These are phyloP conservation scores for Agrocybe chaxingu DNA, from an alignment of 768 basidiomycete species.

Conservation along the genomic window DNA sequence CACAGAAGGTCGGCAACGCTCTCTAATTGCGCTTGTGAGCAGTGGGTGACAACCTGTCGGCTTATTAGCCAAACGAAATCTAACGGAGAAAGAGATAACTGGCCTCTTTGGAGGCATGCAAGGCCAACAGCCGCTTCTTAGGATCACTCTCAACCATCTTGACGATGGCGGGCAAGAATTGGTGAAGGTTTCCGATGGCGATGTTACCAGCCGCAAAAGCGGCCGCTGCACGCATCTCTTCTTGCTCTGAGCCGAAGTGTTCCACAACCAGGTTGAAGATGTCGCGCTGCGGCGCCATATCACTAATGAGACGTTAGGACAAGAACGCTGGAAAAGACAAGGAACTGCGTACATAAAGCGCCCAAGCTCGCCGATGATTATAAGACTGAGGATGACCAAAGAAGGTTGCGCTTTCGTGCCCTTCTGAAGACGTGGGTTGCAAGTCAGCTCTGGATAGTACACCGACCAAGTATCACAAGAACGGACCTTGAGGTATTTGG, in stretches of 20 bases:
- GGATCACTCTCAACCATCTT: conserved; percentile 71
- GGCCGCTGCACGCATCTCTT: conserved; percentile 86
- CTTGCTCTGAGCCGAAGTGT: conserved; percentile 73
- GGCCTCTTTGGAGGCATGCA: conserved; percentile 94
- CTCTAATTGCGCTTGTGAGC: conserved; percentile 80
- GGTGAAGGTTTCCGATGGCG: conserved; percentile 86
- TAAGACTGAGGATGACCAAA: conserved; percentile 75
- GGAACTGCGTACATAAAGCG: conserved; percentile 64
- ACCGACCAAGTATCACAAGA: not conserved
- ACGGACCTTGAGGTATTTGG: conserved; percentile 73
- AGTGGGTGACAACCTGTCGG: conserved; percentile 84
- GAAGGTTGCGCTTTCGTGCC: conserved; percentile 62
- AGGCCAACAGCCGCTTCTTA: conserved; percentile 77
- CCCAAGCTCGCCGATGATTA: conserved; percentile 92
- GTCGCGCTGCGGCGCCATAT: conserved; percentile 80
- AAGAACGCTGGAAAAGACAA: not conserved
- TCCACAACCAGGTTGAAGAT: conserved; percentile 74
- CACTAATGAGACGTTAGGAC: conserved; percentile 45
- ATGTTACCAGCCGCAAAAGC: conserved; percentile 97
- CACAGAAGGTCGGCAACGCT: conserved; percentile 87
- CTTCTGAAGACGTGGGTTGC: conserved; percentile 25
- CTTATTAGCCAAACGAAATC: not conserved
- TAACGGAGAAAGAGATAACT: conserved; percentile 7
- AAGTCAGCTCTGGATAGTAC: not conserved
- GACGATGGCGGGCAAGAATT: conserved; percentile 84